Evolutionary conservation across 805 yeast genomes (phyloP), one percentile per base, ranked within the genome.

Genomic region (Metschnikowia anglica): DNA sequence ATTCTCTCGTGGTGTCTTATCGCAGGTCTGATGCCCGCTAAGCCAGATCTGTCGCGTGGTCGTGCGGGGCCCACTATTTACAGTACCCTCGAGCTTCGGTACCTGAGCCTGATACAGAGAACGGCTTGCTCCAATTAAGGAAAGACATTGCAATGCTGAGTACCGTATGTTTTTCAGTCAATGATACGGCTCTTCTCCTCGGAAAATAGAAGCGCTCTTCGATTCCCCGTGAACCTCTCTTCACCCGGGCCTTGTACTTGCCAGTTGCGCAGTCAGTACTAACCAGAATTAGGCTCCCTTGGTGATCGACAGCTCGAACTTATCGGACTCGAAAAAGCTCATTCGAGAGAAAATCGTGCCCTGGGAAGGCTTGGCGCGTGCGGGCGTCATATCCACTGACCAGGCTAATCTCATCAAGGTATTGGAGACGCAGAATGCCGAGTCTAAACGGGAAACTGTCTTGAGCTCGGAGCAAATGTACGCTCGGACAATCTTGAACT

Each of bases 361-460:
- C 24, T 90, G 97, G 97, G 95, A 87, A 57, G 95, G 95, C 8
- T 80, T 85, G 54, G 82, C 86, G 9, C 75, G 96, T 42, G 82
- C 90, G 15, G 81, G 79, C 36, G 76, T 81, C 34, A 71, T 90
- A 28, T 67, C 82, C 33, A 75, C 74, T 38, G 79, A 78, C 47
- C 93, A 88, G 60, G 91, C 90, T 9, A 74, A 74, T 39, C 66
- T 74, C 34, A 70, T 81, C 53, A 79, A 79, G 58, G 64, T 70
- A 16, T 68, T 80, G 48, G 81, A 76, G 54, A 74, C 74, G 48
- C 74, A 73, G 53, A 65, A 70, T 15, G 54, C 60, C 12, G 74
- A 69, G 25, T 71, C 72, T 49, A 71, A 66, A 41, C 64, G 66
- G 21, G 59, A 62, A 12, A 67, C 76, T 21, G 63, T 78, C 10